These are phyloP conservation scores for Protomyces pachydermus DNA, from an alignment of 1,139 yeast genomes.

Conservation along the genomic window DNA sequence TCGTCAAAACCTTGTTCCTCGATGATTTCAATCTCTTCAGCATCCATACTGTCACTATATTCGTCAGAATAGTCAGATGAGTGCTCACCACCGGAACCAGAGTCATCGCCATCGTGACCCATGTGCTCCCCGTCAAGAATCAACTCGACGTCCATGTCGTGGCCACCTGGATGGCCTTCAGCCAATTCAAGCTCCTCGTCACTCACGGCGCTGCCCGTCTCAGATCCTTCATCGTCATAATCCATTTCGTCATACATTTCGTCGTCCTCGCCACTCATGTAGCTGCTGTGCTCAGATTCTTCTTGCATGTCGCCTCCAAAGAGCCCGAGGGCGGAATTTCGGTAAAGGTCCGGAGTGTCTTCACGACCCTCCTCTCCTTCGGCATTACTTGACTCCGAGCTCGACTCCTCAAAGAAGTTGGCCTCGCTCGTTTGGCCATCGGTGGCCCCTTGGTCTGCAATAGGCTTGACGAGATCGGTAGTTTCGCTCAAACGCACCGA, in stretches of 20 bases:
- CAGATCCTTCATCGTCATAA: constrained; percentile 34
- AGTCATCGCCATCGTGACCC: constrained; percentile 33
- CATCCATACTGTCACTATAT: not conserved
- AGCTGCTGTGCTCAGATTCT: constrained; percentile 38
- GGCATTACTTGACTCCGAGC: constrained; percentile 29
- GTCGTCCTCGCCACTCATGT: constrained; percentile 36
- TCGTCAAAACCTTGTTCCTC: constrained; percentile 6
- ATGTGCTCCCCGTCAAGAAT: constrained; percentile 36
- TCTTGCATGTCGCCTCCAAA: constrained; percentile 59
- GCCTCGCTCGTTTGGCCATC: constrained; percentile 32
- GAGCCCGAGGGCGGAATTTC: constrained; percentile 90
- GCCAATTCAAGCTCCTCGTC: constrained; percentile 39
- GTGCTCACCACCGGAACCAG: constrained; percentile 35
- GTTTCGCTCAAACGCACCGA: constrained; percentile 38
- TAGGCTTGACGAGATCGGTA: constrained; percentile 49
- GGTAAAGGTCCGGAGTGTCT: constrained; percentile 76
- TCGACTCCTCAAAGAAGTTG: constrained; percentile 21
- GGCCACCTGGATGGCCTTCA: constrained; percentile 34
- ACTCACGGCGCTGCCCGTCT: constrained; percentile 32
- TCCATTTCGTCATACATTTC: constrained; percentile 34
- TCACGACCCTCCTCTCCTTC: constrained; percentile 53
- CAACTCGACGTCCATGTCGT: constrained; percentile 33
- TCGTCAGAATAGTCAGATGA: constrained; percentile 31
- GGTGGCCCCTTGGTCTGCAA: constrained; percentile 31
- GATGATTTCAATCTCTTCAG: constrained; percentile 18